Percentiles rank a stretch among this genome's conserved stretches.
Evolutionary conservation across 495 filamentous ascomycete genomes (phyloP).

Genomic region (Evernia prunastri): DNA sequence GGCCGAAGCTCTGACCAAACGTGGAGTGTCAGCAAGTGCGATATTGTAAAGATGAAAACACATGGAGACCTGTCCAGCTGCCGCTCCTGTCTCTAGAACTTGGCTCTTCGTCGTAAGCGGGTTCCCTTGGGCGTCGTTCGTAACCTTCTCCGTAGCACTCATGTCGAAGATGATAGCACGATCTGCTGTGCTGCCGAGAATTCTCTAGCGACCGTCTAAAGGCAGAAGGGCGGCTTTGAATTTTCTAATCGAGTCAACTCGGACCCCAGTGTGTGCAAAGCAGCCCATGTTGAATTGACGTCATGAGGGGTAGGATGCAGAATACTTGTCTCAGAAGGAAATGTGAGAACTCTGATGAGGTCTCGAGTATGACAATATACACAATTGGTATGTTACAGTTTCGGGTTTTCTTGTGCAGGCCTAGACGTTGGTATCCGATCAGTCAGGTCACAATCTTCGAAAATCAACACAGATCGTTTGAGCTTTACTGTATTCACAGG

Average conservation of each 20-base stretch:
- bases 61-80: constrained; percentile 44
- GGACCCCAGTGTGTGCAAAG: background rate
- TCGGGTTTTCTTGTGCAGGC: constrained; percentile 4
- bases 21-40: background rate
- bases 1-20: constrained; percentile 54
- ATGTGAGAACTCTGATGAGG: background rate
- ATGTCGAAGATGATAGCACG: constrained; percentile 9
- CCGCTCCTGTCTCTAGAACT: constrained; percentile 60
- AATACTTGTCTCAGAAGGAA: background rate
- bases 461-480: background rate
- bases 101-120: constrained; percentile 49
- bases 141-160: constrained; percentile 24
- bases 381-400: background rate
- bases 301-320: constrained; percentile 19
- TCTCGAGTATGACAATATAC: background rate
- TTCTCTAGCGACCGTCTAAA: background rate
- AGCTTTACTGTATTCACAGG: constrained; percentile 32
- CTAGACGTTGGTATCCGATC: background rate
- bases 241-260: background rate
- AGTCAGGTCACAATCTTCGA: background rate
- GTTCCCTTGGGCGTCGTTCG: constrained; percentile 42
- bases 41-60: background rate
- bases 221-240: background rate
- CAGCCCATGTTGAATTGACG: constrained; percentile 12
- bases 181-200: background rate